Base-by-base conservation (phyloP, 1,284 basidiomycete genomes). In the Austroboletus olivaceoglutinosus region DNA sequence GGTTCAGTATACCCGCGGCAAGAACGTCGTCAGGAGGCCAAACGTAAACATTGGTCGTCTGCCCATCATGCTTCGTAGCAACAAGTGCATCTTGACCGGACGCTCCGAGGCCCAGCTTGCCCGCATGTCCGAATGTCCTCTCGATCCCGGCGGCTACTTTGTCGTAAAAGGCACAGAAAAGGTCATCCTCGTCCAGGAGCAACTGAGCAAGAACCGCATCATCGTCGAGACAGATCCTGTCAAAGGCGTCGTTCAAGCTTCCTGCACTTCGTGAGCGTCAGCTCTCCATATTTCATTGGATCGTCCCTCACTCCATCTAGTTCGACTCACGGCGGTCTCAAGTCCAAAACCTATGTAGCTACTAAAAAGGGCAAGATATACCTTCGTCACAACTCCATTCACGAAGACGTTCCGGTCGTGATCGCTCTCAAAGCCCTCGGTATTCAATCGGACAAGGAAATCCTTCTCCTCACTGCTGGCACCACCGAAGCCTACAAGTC, bases 131-230 rank as follows among this genome's bases (percentile, higher is more conserved):
- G 97, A 99, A 71, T 99, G 97, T 67, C 97, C 97, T 0, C 76
- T 99, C 52, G 98, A 99, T 73, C 97, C 97, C 3, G 97, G 97
- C 19, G 97, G 97, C 8, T 99, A 99, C 71, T 99, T 99, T 72
- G 91, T 99, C 51, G 96, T 99, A 47, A 98, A 97, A 70, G 97
- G 97, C 13, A 99, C 98, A 18, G 97, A 99, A 73, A 99, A 99
- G 76, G 97, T 99, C 63, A 99, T 99, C 58, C 78, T 99, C 52
- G 96, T 99, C 2, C 97, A 99, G 70, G 98, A 99, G 70, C 97
- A 99, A 73, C 75, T 99, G 63, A 95, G 92, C 78, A 99, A 99
- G 77, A 99, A 99, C 73, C 85, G 97, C 52, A 99, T 99, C 67
- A 97, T 99, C 57, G 96, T 99, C 57, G 98, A 99, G 75, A 89